phyloP scores from a whole-genome alignment of 805 yeast genomes.

The Pichia scutulata region DNA sequence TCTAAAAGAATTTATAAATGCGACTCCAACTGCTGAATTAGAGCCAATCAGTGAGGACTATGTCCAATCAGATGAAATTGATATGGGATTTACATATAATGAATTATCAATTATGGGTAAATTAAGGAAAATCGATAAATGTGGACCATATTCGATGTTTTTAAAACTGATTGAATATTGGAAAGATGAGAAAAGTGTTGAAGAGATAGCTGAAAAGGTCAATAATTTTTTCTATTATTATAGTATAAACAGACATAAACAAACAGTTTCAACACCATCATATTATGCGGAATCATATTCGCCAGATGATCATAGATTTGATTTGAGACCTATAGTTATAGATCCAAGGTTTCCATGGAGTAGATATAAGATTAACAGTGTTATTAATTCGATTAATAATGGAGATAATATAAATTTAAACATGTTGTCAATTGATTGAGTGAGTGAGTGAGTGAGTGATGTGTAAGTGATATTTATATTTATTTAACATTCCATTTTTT shows the following conservation, averaged over 20 bases:
- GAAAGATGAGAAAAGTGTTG: conserved; percentile 79
- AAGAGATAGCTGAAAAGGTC: conserved; percentile 84
- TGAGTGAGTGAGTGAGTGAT: not conserved
- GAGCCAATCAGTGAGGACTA: conserved; percentile 92
- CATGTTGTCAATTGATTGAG: conserved; percentile 41
- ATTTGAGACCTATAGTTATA: conserved; percentile 90
- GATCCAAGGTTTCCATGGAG: conserved; percentile 89
- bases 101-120: conserved; percentile 88
- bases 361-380: conserved; percentile 74
- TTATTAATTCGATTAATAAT: conserved; percentile 41
- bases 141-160: conserved; percentile 96
- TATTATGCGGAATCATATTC: conserved; percentile 98
- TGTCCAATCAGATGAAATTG: conserved; percentile 93
- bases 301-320: conserved; percentile 96
- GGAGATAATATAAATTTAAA: conserved; percentile 32
- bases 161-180: conserved; percentile 84
- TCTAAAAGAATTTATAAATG: conserved; percentile 68
- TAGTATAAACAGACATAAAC: conserved; percentile 93
- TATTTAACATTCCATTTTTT: conserved; percentile 28
- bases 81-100: conserved; percentile 97
- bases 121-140: conserved; percentile 82
- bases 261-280: conserved; percentile 94
- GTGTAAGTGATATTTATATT: conserved; percentile 7
- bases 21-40: conserved; percentile 96
- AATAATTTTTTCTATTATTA: conserved; percentile 88